Percentiles rank a stretch among this genome's conserved stretches.
Evolutionary conservation across 768 basidiomycete genomes (phyloP).

Genomic region (Pleurotus citrinopileatus): DNA sequence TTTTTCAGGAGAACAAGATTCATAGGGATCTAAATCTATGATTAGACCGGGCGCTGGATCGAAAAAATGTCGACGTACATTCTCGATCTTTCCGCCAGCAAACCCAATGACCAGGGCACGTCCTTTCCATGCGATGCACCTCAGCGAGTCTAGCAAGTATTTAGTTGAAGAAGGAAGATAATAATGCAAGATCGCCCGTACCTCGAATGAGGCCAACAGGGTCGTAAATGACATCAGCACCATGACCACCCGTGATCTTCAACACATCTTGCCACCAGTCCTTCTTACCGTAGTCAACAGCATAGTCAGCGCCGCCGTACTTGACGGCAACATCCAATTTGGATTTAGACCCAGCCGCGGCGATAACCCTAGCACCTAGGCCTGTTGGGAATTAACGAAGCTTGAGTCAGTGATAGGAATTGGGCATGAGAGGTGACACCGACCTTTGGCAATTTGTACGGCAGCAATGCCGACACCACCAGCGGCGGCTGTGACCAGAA

Average conservation of each 20-base stretch:
- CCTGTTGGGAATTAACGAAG: constrained; percentile 35
- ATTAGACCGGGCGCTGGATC: constrained; percentile 17
- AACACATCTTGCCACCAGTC: constrained; percentile 92
- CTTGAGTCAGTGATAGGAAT: not conserved
- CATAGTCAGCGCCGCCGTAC: constrained; percentile 80
- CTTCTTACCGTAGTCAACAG: constrained; percentile 71
- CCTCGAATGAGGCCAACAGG: constrained; percentile 80
- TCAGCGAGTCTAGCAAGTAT: constrained; percentile 62
- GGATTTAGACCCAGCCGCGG: constrained; percentile 75
- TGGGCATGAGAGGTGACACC: not conserved
- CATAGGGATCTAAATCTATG: constrained; percentile 65
- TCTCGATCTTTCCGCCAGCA: constrained; percentile 81
- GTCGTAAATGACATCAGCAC: constrained; percentile 86
- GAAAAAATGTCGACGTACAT: constrained; percentile 38
- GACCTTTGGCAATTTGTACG: constrained; percentile 91
- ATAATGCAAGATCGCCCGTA: constrained; percentile 19
- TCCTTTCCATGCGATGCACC: constrained; percentile 94
- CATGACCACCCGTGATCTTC: constrained; percentile 77
- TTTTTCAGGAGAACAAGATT: constrained; percentile 85
- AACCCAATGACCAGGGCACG: constrained; percentile 93
- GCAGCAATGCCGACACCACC: constrained; percentile 94
- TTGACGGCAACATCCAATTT: constrained; percentile 80
- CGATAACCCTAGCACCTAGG: constrained; percentile 92
- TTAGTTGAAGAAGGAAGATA: not conserved
- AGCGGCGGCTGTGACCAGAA: constrained; percentile 93